Evolutionary conservation across 2,329 filamentous ascomycete species (phyloP), one percentile per base, ranked within the genome.

Genomic region (Escovopsis sp.): DNA sequence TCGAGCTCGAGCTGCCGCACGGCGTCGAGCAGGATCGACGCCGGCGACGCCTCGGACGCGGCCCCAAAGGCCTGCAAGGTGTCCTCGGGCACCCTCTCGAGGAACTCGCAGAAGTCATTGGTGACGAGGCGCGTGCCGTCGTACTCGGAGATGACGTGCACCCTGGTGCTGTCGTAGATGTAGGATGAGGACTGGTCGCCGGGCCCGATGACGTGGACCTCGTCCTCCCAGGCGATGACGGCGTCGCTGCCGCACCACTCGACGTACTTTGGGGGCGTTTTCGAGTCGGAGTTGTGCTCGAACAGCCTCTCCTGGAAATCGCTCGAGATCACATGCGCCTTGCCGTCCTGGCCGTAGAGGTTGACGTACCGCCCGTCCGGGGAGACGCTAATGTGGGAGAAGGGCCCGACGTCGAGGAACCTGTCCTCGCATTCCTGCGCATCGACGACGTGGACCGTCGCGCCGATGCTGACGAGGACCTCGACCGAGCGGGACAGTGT

Each of bases 201-300:
- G 0, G 87, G 86, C 0, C 89, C 91, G 45, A 98, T 82, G 25
- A 98, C 72, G 55, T 95, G 91, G 4, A 98, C 81, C 59, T 98
- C 91, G 55, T 98, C 91, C 56, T 96, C 91, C 91, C 91, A 98
- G 0, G 88, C 88, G 52, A 98, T 77, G 25, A 94, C 83, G 12
- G 88, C 86, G 60, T 96, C 89, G 53, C 91, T 89, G 5, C 91
- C 91, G 59, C 91, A 98, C 91, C 91, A 98, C 53, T 91, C 81
- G 46, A 98, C 72, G 48, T 91, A 85, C 52, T 85, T 82, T 4
- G 91, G 91, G 2, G 81, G 72, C 5, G 86, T 94, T 58, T 81
- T 82, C 9, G 85, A 88, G 50, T 80, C 80, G 1, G 88, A 89
- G 53, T 94, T 79, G 56, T 96, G 89, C 62, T 96, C 88, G 56